These are phyloP conservation scores for Coemansia sp. DNA, from an alignment of 192 early-diverging fungal species.

Conservation along the genomic window DNA sequence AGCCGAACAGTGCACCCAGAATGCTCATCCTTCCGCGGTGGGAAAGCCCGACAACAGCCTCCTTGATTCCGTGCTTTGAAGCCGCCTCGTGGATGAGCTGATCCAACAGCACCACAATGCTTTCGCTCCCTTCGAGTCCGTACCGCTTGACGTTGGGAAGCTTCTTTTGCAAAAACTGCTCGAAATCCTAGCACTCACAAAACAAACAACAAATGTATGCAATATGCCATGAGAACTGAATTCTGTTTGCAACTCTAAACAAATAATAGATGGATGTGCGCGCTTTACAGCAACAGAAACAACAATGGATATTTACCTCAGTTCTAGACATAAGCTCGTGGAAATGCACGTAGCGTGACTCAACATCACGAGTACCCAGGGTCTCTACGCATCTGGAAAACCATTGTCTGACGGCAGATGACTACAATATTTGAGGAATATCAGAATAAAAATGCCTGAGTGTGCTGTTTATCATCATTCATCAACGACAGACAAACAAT, in stretches of 20 bases:
- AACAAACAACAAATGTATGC: too few species aligned
- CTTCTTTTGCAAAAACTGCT: slow-evolving; percentile 94
- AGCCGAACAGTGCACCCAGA: slow-evolving; percentile 78
- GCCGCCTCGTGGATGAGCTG: slow-evolving; percentile 65
- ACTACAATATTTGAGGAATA: slow-evolving; percentile 21
- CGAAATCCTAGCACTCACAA: slow-evolving; percentile 62
- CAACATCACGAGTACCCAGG: slow-evolving; percentile 10
- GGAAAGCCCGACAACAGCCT: slow-evolving; percentile 85
- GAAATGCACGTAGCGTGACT: slow-evolving; percentile 64
- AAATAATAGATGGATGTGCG: too few species aligned
- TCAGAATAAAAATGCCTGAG: not conserved
- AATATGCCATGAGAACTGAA: too few species aligned
- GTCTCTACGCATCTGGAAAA: slow-evolving; percentile 79
- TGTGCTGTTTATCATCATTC: not conserved
- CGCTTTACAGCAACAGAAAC: too few species aligned
- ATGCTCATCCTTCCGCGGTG: slow-evolving; percentile 93
- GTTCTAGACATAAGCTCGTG: slow-evolving; percentile 42
- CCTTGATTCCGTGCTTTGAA: slow-evolving; percentile 62
- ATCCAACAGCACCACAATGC: slow-evolving; percentile 89
- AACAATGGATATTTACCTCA: slow-evolving; percentile 41
- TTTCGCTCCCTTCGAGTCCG: slow-evolving; percentile 93
- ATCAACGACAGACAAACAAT: too few species aligned
- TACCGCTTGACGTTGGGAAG: slow-evolving; percentile 96
- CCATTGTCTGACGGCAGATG: slow-evolving; percentile 80
- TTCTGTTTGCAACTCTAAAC: too few species aligned